Conservation (phyloP, 2,329 filamentous ascomycete genomes). For the Penicillium palitans region DNA sequence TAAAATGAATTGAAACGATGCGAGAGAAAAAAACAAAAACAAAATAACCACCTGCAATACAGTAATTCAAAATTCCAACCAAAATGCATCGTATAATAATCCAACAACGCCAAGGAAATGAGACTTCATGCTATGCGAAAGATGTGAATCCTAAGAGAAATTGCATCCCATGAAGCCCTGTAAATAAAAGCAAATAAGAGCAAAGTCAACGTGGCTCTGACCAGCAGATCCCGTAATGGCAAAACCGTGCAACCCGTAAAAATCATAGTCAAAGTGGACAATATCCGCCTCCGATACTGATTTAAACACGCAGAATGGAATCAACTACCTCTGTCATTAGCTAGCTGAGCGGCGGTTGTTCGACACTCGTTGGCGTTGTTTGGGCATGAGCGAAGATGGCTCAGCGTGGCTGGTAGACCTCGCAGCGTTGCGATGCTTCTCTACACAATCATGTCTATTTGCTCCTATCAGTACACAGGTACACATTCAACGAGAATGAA, state of each 20-base stretch:
- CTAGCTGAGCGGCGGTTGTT: not conserved
- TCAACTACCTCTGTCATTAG: not conserved
- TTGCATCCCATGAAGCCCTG: not conserved
- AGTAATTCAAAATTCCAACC: slow-evolving; percentile 5
- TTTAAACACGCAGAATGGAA: not conserved
- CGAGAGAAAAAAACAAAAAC: too few species aligned
- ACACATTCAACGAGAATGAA: not conserved
- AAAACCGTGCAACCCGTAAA: not conserved
- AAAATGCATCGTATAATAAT: slow-evolving; percentile 8
- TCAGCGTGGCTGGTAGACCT: not conserved
- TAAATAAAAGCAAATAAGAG: not conserved
- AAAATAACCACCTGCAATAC: not conserved
- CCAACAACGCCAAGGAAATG: slow-evolving; percentile 3
- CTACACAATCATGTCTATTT: slow-evolving; percentile 1
- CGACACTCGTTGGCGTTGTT: not conserved
- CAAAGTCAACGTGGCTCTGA: not conserved
- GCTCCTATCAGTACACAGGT: not conserved
- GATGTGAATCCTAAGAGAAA: not conserved
- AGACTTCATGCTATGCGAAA: not conserved
- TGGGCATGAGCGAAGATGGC: not conserved
- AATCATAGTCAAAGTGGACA: not conserved
- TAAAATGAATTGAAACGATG: not conserved
- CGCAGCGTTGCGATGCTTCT: not conserved
- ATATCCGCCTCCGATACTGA: not conserved
- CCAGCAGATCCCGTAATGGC: slow-evolving; percentile 1